Percentiles rank a stretch among this genome's conserved stretches.
phyloP scores from a whole-genome alignment of 2,329 filamentous ascomycete species.

The Neofusicoccum kwambonambiense region DNA sequence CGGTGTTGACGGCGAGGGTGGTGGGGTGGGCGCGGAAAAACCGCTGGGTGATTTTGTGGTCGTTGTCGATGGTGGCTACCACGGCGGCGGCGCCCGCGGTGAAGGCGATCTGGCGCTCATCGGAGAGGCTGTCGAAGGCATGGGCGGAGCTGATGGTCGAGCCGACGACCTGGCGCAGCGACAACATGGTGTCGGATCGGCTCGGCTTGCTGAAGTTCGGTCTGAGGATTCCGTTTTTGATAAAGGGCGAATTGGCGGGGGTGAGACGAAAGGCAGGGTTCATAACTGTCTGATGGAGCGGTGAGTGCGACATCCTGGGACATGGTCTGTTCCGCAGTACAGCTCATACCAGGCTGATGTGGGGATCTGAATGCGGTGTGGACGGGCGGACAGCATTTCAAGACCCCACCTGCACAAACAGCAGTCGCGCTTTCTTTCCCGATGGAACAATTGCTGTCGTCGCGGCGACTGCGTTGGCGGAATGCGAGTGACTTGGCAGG shows the following conservation, averaged over 20 bases:
- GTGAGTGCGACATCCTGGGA: slow-evolving; percentile 16
- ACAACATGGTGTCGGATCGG: slow-evolving; percentile 54
- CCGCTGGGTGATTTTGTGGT: slow-evolving; percentile 66
- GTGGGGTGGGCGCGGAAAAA: slow-evolving; percentile 86
- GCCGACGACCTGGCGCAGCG: slow-evolving; percentile 81
- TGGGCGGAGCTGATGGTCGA: slow-evolving; percentile 83
- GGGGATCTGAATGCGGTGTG: slow-evolving; percentile 14
- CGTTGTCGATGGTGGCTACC: slow-evolving; percentile 73
- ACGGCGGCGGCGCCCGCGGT: slow-evolving; percentile 94
- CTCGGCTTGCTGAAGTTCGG: slow-evolving; percentile 56
- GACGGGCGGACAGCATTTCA: slow-evolving; percentile 6
- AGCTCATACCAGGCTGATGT: slow-evolving; percentile 15
- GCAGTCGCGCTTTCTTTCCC: slow-evolving; percentile 4
- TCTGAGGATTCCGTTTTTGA: slow-evolving; percentile 60
- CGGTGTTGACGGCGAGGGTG: slow-evolving; percentile 64
- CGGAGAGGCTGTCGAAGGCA: slow-evolving; percentile 78
- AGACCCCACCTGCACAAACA: slow-evolving; percentile 5
- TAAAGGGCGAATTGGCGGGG: slow-evolving; percentile 70
- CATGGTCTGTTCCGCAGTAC: slow-evolving; percentile 11
- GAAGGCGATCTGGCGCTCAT: slow-evolving; percentile 74
- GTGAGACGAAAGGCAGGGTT: slow-evolving; percentile 15
- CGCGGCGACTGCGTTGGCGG: slow-evolving; percentile 9
- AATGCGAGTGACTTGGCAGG: slow-evolving; percentile 9
- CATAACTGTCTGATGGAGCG: slow-evolving; percentile 19
- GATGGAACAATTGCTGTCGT: not conserved